Evolutionary conservation across 305 asterid genomes (phyloP).

Genomic region (Solanum chacoense): DNA sequence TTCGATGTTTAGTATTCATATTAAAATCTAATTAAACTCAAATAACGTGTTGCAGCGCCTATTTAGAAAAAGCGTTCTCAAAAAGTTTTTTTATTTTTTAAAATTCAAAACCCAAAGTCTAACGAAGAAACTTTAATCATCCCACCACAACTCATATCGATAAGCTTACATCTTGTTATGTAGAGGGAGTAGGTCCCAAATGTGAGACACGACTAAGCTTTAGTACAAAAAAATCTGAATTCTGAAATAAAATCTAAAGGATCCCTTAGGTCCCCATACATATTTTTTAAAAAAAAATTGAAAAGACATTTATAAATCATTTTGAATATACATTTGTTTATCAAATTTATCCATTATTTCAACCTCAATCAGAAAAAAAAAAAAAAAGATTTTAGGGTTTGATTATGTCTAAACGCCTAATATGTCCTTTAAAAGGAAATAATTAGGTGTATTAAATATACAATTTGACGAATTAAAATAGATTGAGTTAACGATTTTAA

Average conservation of each 20-base stretch:
- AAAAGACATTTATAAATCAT: not conserved
- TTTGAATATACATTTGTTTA: not conserved
- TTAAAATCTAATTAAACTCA: fast-evolving
- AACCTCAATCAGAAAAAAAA: not conserved
- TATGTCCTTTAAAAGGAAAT: not conserved
- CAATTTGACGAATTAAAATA: not conserved
- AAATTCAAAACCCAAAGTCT: fast-evolving
- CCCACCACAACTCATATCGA: fast-evolving
- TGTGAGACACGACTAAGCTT: not conserved
- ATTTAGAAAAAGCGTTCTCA: not conserved
- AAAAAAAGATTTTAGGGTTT: not conserved
- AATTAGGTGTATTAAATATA: not conserved
- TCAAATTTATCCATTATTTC: not conserved
- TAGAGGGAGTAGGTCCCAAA: not conserved
- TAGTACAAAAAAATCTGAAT: not conserved
- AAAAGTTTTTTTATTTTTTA: fast-evolving
- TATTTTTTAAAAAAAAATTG: not conserved
- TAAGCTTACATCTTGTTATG: not conserved
- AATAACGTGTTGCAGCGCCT: fast-evolving
- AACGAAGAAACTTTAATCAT: fast-evolving
- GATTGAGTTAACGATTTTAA: not conserved
- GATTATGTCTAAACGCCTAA: not conserved
- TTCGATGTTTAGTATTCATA: not conserved
- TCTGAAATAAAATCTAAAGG: not conserved
- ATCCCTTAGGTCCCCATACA: not conserved